phyloP scores from a whole-genome alignment of 805 yeast genomes.

The Schwanniomyces sp. region DNA sequence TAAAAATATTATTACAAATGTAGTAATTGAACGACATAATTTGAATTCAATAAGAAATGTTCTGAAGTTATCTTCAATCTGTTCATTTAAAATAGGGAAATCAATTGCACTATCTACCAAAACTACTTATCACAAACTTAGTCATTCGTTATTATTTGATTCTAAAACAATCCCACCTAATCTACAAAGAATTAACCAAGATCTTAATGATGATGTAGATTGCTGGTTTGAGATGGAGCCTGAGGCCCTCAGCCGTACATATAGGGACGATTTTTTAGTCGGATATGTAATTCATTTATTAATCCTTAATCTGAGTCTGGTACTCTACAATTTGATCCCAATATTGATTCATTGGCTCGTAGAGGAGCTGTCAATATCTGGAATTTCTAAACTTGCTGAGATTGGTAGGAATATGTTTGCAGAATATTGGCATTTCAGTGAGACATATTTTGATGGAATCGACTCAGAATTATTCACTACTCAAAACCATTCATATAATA shows the following conservation, averaged over 20 bases:
- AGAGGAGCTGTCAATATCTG: slow-evolving; percentile 18
- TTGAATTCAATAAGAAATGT: neutral
- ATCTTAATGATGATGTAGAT: slow-evolving; percentile 34
- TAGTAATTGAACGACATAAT: slow-evolving; percentile 3
- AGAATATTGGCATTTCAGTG: slow-evolving; percentile 23
- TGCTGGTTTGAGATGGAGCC: slow-evolving; percentile 39
- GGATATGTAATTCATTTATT: slow-evolving; percentile 37
- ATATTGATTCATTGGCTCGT: slow-evolving; percentile 37
- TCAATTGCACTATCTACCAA: slow-evolving; percentile 33
- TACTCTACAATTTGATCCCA: slow-evolving; percentile 33
- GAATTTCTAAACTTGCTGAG: slow-evolving; percentile 2
- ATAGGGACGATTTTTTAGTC: slow-evolving; percentile 23
- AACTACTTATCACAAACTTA: slow-evolving; percentile 32
- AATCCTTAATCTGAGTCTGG: slow-evolving; percentile 31
- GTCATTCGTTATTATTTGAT: slow-evolving; percentile 26
- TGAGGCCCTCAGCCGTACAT: slow-evolving; percentile 12
- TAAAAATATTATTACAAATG: slow-evolving; percentile 21
- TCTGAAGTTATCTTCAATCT: slow-evolving; percentile 19
- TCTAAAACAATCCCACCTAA: slow-evolving; percentile 23
- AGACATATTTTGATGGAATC: slow-evolving; percentile 11
- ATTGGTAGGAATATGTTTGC: slow-evolving; percentile 16
- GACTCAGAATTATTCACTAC: slow-evolving; percentile 9
- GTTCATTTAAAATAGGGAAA: slow-evolving; percentile 29
- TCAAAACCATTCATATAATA: slow-evolving; percentile 12
- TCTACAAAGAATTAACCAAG: slow-evolving; percentile 18